Evolutionary conservation across 139 green algal species (phyloP), one percentile per base, ranked within the genome.

Genomic region (Tetratostichococcus sp.): DNA sequence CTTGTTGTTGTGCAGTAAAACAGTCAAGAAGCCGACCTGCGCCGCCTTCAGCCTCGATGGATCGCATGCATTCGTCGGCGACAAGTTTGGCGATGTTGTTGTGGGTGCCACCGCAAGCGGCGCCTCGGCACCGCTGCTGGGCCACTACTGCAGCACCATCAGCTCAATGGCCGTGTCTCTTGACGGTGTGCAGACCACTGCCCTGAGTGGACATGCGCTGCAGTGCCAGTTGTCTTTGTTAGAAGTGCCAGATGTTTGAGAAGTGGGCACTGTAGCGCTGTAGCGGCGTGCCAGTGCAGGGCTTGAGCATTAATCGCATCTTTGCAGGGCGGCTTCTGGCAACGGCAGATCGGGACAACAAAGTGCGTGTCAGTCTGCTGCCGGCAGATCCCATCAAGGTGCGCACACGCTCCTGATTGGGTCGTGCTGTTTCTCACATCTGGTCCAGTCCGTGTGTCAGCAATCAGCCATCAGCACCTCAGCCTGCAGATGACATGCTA

Each of bases 1-100:
- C 43, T 28, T 22, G 17, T 25, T 23, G 16, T 31, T 43, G 0
- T 30, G 58, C 83, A 94, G 88, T 67, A 79, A 76, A 35, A 73
- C 78, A 17, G 76, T 80, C 57, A 97, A 97, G 71, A 94, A 93
- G 75, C 58, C 90, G 19, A 90, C 78, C 3, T 82, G 84, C 4
- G 81, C 79, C 4, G 65, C 80, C 4, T 94, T 97, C 77, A 92
- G 74, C 26, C 34, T 30, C 17, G 75, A 88, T 57, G 75, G 79
- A 33, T 26, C 8, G 0, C 74, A 88, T 69, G 70, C 89, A 4
- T 71, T 93, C 8, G 90, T 90, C 31, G 85, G 85, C 21, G 92
- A 97, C 80, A 95, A 97, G 78, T 97, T 92, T 80, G 93, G 93
- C 0, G 91, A 97, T 57, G 86, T 97, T 23, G 67, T 83, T 0